Conservation (phyloP, 208 protist species). For the Trypanosoma caninum region DNA sequence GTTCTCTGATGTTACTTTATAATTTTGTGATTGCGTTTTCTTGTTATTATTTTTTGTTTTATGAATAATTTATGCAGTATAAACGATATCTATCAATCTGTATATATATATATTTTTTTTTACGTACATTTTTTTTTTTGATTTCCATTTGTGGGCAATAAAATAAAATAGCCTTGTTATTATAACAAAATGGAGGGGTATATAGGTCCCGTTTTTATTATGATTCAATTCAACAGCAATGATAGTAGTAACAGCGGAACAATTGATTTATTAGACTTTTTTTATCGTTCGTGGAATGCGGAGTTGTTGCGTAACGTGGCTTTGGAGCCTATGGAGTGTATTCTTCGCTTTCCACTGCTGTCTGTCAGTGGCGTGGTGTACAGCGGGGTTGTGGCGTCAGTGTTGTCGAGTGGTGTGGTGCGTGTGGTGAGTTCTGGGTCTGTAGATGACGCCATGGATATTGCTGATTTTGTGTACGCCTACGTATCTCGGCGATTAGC, state of each 20-base stretch:
- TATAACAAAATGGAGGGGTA: slow-evolving; percentile 15
- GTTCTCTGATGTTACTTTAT: slow-evolving; percentile 2
- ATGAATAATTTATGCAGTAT: background rate
- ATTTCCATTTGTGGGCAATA: too few species aligned
- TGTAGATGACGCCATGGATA: slow-evolving; percentile 19
- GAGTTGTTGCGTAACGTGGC: slow-evolving; percentile 29
- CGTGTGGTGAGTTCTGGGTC: slow-evolving; percentile 23
- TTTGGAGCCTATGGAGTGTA: slow-evolving; percentile 21
- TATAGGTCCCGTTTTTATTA: slow-evolving; percentile 28
- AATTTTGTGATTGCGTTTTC: background rate
- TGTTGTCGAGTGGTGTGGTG: slow-evolving; percentile 21
- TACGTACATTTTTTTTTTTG: too few species aligned
- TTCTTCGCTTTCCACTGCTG: slow-evolving; percentile 36
- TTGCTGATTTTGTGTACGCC: slow-evolving; percentile 22
- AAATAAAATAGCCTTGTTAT: too few species aligned
- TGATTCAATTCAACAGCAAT: slow-evolving; percentile 21
- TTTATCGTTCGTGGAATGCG: slow-evolving; percentile 32
- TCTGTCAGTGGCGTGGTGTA: slow-evolving; percentile 14
- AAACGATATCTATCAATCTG: background rate
- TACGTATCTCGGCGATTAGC: slow-evolving; percentile 14
- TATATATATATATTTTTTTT: background rate
- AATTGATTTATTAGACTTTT: slow-evolving; percentile 25
- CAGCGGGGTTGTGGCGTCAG: slow-evolving; percentile 27
- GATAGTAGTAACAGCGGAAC: too few species aligned
- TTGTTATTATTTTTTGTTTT: slow-evolving; percentile 8